Evolutionary conservation across 2,329 filamentous ascomycete genomes (phyloP).

Genomic region (Xylaria sp.): DNA sequence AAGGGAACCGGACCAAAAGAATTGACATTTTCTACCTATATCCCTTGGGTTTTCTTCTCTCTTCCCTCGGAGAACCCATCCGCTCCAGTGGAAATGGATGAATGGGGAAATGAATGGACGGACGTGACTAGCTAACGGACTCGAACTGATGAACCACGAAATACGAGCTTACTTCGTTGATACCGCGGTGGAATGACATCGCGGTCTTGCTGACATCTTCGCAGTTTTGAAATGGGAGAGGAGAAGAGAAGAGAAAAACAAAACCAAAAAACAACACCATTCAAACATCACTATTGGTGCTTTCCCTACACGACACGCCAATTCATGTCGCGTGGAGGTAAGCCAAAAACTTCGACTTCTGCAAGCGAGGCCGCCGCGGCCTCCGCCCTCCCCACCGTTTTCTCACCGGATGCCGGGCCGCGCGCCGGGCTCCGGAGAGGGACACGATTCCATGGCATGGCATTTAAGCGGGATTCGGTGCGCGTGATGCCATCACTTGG

Average conservation of each 20-base stretch:
- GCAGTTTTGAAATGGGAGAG: no score
- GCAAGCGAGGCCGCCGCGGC: neutral
- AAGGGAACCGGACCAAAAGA: conserved; percentile 26
- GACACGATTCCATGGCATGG: no score
- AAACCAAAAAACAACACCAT: no score
- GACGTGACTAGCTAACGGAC: conserved; percentile 13
- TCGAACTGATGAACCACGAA: neutral
- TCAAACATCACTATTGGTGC: no score
- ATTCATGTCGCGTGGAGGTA: no score
- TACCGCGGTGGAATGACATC: neutral
- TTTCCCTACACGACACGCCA: no score
- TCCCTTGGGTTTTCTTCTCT: neutral
- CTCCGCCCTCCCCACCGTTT: conserved; percentile 27
- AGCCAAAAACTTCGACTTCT: no score
- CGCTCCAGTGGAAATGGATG: conserved; percentile 16
- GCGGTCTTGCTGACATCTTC: neutral
- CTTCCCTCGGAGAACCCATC: neutral
- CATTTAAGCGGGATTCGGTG: no score
- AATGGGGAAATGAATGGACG: no score
- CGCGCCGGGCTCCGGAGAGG: conserved; percentile 32
- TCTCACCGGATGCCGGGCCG: conserved; percentile 33
- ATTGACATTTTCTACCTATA: conserved; percentile 9
- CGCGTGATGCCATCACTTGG: no score
- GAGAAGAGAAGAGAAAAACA: no score
- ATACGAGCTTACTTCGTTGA: neutral